Base-by-base conservation (phyloP, 768 basidiomycete species). In the Leccinum subtestaceum region DNA sequence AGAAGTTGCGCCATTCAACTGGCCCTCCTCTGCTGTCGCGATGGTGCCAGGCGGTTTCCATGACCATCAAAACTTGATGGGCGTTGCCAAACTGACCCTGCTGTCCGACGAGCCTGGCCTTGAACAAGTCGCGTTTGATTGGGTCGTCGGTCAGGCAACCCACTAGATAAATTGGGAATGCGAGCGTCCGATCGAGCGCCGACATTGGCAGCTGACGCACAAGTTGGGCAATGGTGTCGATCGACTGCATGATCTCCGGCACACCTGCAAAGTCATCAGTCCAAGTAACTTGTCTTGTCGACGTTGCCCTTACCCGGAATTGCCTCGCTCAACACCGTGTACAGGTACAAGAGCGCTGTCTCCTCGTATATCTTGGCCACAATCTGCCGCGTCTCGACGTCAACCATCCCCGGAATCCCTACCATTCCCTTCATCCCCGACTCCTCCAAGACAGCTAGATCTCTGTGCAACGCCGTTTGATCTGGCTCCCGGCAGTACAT, bases 121-220 rank as follows among this genome's bases (percentile, higher is more conserved):
- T 86, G 70, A 88, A 76, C 64, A 85, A 79, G 53, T 85, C 84
- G 36, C 85, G 79, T 52, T 77, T 77, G 43, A 71, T 74, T 17
- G 78, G 81, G 69, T 87, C 84, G 70, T 89, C 85, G 48, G 88
- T 83, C 80, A 92, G 80, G 70, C 84, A 84, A 5, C 87, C 91
- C 31, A 86, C 84, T 45, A 93, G 76, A 69, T 84, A 87, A 56
- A 90, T 80, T 29, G 91, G 89, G 72, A 91, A 87, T 21, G 89
- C 76, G 45, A 91, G 72, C 8, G 82, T 79, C 57, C 88, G 83
- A 70, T 93, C 91, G 46, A 83, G 72, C 58, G 82, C 77, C 15
- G 85, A 84, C 45, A 82, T 72, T 27, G 80, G 81, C 54, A 91
- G 69, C 63, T 81, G 80, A 57, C 77, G 74, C 56, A 91, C 68